Conservation (phyloP, 164 flowering plant genomes). For the Nymphaea thermarum region DNA sequence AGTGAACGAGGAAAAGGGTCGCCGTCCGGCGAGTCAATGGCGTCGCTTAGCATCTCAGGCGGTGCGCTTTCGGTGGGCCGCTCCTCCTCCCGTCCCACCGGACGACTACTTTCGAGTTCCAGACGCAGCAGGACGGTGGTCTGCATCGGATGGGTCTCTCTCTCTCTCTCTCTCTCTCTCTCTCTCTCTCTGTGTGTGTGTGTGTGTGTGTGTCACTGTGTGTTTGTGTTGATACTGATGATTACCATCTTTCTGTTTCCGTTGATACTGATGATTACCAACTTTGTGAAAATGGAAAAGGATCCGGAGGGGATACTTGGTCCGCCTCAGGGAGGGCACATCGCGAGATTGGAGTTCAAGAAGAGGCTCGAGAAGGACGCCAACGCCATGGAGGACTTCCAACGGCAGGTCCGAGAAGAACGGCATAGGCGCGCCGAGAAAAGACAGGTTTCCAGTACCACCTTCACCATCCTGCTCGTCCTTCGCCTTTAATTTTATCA, state of each 20-base stretch:
- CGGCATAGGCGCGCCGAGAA: slow-evolving; percentile 48
- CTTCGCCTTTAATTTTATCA: not conserved
- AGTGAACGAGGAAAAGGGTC: too few species aligned
- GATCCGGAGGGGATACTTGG: slow-evolving; percentile 87
- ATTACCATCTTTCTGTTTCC: not conserved
- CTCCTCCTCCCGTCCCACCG: not conserved
- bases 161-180: not conserved
- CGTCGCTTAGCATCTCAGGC: not conserved
- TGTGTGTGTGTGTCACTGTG: too few species aligned
- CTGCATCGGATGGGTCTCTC: not conserved
- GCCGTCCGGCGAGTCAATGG: not conserved
- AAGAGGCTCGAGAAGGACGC: slow-evolving; percentile 61
- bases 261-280: not conserved
- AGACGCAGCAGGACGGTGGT: not conserved
- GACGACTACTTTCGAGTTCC: not conserved
- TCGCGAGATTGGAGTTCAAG: slow-evolving; percentile 63
- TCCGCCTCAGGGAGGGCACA: slow-evolving; percentile 59
- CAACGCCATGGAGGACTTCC: slow-evolving; percentile 64
- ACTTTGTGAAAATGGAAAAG: slow-evolving; percentile 26
- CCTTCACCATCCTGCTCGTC: not conserved
- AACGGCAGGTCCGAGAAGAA: slow-evolving; percentile 67
- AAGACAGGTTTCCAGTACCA: slow-evolving; percentile 30
- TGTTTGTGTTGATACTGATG: too few species aligned
- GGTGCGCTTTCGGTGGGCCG: not conserved
- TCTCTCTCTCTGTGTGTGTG: not conserved